phyloP scores from a whole-genome alignment of 2,329 filamentous ascomycete species.

The Trichothecium sympodiale region DNA sequence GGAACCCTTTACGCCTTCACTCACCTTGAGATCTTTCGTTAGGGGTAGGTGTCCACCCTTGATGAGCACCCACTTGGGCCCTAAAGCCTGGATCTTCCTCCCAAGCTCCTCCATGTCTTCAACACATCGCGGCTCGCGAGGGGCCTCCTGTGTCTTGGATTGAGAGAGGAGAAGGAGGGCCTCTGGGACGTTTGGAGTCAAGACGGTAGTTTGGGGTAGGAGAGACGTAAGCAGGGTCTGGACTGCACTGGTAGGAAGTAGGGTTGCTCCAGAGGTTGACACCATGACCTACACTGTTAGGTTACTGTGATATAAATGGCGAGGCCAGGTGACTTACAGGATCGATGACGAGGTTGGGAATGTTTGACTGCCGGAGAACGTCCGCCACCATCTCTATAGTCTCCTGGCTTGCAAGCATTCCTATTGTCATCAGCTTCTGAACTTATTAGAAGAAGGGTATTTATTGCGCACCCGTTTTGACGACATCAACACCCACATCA shows the following conservation, averaged over 20 bases:
- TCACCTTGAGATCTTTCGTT: constrained; percentile 47
- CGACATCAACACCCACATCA: constrained; percentile 78
- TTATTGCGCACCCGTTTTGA: constrained; percentile 66
- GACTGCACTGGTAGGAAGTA: constrained; percentile 57
- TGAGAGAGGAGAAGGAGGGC: constrained; percentile 52
- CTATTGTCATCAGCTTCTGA: constrained; percentile 9
- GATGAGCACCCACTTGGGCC: constrained; percentile 70
- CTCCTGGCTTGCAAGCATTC: constrained; percentile 26
- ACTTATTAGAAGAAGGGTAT: not conserved
- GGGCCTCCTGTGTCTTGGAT: constrained; percentile 14
- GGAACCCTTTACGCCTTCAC: constrained; percentile 46
- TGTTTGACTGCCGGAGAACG: constrained; percentile 17
- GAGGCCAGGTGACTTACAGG: constrained; percentile 16
- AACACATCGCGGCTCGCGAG: constrained; percentile 36
- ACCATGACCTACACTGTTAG: constrained; percentile 47
- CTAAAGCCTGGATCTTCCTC: constrained; percentile 52
- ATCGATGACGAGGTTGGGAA: constrained; percentile 23
- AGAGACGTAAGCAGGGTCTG: constrained; percentile 46
- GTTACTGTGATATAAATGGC: not conserved
- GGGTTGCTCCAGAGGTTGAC: constrained; percentile 62
- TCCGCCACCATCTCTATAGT: constrained; percentile 24
- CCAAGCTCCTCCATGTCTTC: constrained; percentile 61
- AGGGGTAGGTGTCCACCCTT: constrained; percentile 90
- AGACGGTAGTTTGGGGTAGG: constrained; percentile 53
- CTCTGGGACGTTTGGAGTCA: constrained; percentile 73